A percentile compares a stretch with the other conserved stretches of the same genome.
Evolutionary conservation across 495 filamentous ascomycete genomes (phyloP).

Genomic region (Neurospora pannonica): DNA sequence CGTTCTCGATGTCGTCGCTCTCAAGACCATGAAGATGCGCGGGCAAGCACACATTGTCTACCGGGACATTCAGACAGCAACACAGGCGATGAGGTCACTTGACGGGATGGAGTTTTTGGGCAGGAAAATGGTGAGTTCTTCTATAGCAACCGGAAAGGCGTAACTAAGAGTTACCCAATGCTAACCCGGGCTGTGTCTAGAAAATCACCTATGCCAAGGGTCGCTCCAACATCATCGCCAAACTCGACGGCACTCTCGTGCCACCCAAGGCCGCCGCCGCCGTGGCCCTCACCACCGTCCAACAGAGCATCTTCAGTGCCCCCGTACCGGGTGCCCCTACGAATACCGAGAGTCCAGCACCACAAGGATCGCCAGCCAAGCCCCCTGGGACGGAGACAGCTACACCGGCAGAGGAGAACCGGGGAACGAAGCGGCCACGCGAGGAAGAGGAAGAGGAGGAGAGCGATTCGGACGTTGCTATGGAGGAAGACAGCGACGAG

Average conservation of each 20-base stretch:
- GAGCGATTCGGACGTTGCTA: slow-evolving; percentile 57
- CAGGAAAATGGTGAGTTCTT: slow-evolving; percentile 62
- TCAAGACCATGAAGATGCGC: slow-evolving; percentile 83
- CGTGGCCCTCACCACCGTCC: slow-evolving; percentile 61
- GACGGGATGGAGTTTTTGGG: slow-evolving; percentile 85
- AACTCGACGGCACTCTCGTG: slow-evolving; percentile 82
- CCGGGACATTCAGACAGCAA: slow-evolving; percentile 75
- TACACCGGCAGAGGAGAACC: slow-evolving; percentile 33
- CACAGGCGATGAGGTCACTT: slow-evolving; percentile 79
- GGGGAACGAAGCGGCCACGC: slow-evolving; percentile 56
- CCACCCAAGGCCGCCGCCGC: slow-evolving; percentile 44
- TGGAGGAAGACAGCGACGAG: slow-evolving; percentile 62
- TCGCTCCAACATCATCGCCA: slow-evolving; percentile 75
- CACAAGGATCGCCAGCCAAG: slow-evolving; percentile 31
- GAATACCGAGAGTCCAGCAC: slow-evolving; percentile 28
- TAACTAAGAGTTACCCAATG: background rate
- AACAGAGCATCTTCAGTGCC: slow-evolving; percentile 72
- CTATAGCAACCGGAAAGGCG: background rate
- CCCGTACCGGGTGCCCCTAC: slow-evolving; percentile 43
- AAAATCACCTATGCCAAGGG: slow-evolving; percentile 82
- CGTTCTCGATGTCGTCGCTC: slow-evolving; percentile 85
- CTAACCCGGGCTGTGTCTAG: slow-evolving; percentile 36
- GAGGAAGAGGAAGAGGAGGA: slow-evolving; percentile 49
- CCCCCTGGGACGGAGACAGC: slow-evolving; percentile 30
- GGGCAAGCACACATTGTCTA: slow-evolving; percentile 93